Percentiles rank a stretch among this genome's conserved stretches.
Evolutionary conservation across 2,329 filamentous ascomycete species (phyloP).

Genomic region (Chrysoporthe deuterocubensis): DNA sequence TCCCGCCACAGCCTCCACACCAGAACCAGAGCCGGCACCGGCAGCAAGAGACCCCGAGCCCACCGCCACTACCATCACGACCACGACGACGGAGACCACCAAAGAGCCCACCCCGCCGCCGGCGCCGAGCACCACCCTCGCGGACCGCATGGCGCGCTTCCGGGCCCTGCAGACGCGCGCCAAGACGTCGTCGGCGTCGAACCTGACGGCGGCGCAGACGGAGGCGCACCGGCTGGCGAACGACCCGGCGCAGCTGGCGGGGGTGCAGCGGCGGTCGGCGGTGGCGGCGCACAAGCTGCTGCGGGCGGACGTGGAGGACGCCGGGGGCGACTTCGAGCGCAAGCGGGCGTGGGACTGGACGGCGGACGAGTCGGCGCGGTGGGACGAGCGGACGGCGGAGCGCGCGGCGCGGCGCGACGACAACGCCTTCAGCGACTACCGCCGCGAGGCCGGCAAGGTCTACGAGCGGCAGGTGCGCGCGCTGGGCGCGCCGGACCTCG

Average conservation of each 20-base stretch:
- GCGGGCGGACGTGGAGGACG: slow-evolving; percentile 85
- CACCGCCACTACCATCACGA: slow-evolving; percentile 20
- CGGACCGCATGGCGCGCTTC: slow-evolving; percentile 80
- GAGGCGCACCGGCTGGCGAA: slow-evolving; percentile 80
- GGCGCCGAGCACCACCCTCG: slow-evolving; percentile 47
- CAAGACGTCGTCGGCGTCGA: slow-evolving; percentile 71
- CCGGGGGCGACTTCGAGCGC: slow-evolving; percentile 91
- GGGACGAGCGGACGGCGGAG: slow-evolving; percentile 90
- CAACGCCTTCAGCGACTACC: slow-evolving; percentile 88
- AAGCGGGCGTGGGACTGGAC: slow-evolving; percentile 99
- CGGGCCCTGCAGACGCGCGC: slow-evolving; percentile 84
- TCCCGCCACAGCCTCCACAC: slow-evolving; percentile 13
- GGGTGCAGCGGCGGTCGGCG: slow-evolving; percentile 83
- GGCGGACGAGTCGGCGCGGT: slow-evolving; percentile 87
- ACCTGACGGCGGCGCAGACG: slow-evolving; percentile 80
- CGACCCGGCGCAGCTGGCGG: slow-evolving; percentile 76
- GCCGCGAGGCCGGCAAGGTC: slow-evolving; percentile 83
- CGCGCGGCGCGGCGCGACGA: slow-evolving; percentile 80
- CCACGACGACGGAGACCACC: slow-evolving; percentile 6
- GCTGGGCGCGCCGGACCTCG: slow-evolving; percentile 73
- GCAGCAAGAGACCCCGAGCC: slow-evolving; percentile 11
- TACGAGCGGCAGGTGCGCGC: slow-evolving; percentile 90
- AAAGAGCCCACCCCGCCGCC: background rate
- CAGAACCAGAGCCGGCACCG: slow-evolving; percentile 16
- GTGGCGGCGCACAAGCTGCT: slow-evolving; percentile 90